Evolutionary conservation across 495 filamentous ascomycete genomes (phyloP).

Genomic region (Penicillium cinerascens): DNA sequence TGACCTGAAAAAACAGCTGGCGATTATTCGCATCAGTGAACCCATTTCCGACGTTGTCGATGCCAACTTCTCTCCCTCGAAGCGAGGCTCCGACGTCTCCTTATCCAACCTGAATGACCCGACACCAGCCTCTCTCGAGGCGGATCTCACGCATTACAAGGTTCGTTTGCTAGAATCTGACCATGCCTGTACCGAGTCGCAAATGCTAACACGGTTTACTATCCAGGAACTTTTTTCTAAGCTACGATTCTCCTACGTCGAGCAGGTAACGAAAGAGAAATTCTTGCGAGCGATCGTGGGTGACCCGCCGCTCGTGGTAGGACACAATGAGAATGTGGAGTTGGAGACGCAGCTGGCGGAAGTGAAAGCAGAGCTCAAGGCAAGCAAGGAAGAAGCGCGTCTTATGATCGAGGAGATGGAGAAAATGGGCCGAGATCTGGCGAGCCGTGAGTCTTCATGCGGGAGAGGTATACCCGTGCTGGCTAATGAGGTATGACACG

Average conservation of each 20-base stretch:
- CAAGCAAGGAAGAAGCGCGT: constrained; percentile 76
- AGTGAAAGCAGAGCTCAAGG: constrained; percentile 72
- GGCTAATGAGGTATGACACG: background rate
- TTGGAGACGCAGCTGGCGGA: constrained; percentile 66
- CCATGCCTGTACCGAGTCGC: background rate
- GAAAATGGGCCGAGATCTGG: constrained; percentile 58
- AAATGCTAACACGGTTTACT: background rate
- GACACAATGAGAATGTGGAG: constrained; percentile 75
- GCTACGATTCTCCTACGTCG: constrained; percentile 80
- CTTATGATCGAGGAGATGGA: constrained; percentile 71
- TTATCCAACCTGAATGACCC: constrained; percentile 56
- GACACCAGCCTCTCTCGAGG: constrained; percentile 72
- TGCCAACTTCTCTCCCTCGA: constrained; percentile 30
- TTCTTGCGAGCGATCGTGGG: constrained; percentile 89
- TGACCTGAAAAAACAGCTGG: constrained; percentile 48
- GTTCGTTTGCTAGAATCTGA: constrained; percentile 24
- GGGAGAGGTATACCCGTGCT: background rate
- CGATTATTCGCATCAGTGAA: constrained; percentile 73
- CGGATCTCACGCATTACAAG: constrained; percentile 85
- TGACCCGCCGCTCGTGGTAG: constrained; percentile 81
- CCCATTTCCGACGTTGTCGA: constrained; percentile 54
- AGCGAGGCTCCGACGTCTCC: constrained; percentile 69
- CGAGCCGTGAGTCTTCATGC: constrained; percentile 32
- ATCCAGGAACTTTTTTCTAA: constrained; percentile 87
- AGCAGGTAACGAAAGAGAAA: constrained; percentile 92